Evolutionary conservation across 2,329 filamentous ascomycete genomes (phyloP), one percentile per base, ranked within the genome.

Genomic region (Calonectria pseudoturangicola): DNA sequence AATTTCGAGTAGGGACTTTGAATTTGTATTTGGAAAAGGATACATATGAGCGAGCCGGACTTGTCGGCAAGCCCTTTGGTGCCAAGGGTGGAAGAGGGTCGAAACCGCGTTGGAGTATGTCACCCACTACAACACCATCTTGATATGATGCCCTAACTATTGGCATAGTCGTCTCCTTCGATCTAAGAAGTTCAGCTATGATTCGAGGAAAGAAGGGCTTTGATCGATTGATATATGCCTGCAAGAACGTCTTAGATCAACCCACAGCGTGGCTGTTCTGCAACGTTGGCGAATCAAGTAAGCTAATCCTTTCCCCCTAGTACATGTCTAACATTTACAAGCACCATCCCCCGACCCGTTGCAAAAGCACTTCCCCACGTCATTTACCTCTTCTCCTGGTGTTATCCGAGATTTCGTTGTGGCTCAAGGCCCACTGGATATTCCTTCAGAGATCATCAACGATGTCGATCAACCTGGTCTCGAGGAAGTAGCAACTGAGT

Each of bases 151-250:
- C 73, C 43, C 25, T 47, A 47, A 63, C 58, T 10, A 50, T 15
- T 39, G 15, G 16, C 33, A 21, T 70, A 97, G 94, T 93, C 33
- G 90, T 98, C 56, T 91, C 96, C 77, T 87, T 93, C 64, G 92
- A 98, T 72, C 88, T 99, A 33, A 90, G 92, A 21, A 87, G 89
- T 6, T 89, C 92, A 0, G 92, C 92, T 0, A 98, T 98, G 94
- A 83, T 95, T 9, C 93, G 92, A 67, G 95, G 95, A 4, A 97
- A 95, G 82, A 95, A 93, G 75, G 93, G 92, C 0, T 98, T 97
- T 79, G 93, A 96, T 74, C 88, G 95, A 56, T 86, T 98, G 16
- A 82, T 93, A 8, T 94, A 94, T 87, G 95, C 95, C 16, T 95
- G 92, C 82, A 92, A 93, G 78, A 94, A 95, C 74, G 94, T 95